phyloP scores from a whole-genome alignment of 441 rosid species.

The Gossypium trilobum region DNA sequence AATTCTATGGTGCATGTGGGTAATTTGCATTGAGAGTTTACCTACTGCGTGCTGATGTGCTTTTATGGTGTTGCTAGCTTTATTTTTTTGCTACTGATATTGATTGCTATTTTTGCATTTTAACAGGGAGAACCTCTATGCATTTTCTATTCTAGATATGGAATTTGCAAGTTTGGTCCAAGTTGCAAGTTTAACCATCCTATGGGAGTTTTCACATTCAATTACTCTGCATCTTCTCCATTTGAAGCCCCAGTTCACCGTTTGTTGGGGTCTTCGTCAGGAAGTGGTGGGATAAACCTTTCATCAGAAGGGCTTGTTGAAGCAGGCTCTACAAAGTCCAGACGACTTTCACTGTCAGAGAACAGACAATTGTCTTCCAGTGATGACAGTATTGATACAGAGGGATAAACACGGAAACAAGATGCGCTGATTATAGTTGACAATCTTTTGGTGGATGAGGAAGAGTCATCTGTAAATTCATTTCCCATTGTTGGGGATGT shows the following conservation, averaged over 20 bases:
- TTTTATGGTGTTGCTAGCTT: neutral
- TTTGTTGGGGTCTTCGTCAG: constrained; percentile 47
- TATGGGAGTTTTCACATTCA: constrained; percentile 70
- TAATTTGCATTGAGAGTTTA: neutral
- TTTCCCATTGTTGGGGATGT: constrained; percentile 49
- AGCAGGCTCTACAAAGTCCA: constrained; percentile 46
- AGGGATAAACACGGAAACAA: constrained; percentile 32
- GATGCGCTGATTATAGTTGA: constrained; percentile 18
- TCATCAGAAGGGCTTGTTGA: constrained; percentile 67
- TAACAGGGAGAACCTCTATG: constrained; percentile 89
- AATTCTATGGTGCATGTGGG: neutral
- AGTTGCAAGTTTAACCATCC: constrained; percentile 99
- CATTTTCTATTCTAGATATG: constrained; percentile 87
- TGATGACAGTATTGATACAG: constrained; percentile 59
- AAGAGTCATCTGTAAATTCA: constrained; percentile 55
- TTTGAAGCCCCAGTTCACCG: constrained; percentile 44
- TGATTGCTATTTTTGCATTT: constrained; percentile 22
- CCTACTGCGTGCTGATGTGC: neutral
- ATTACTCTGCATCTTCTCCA: constrained; percentile 52
- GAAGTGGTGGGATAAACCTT: constrained; percentile 36
- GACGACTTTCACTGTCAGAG: constrained; percentile 65
- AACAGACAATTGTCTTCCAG: constrained; percentile 68
- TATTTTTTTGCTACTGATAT: neutral
- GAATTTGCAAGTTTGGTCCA: constrained; percentile 98
- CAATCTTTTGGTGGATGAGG: constrained; percentile 26